These are phyloP conservation scores for Starmerella kuoi DNA, from an alignment of 805 yeast species.

Conservation along the genomic window DNA sequence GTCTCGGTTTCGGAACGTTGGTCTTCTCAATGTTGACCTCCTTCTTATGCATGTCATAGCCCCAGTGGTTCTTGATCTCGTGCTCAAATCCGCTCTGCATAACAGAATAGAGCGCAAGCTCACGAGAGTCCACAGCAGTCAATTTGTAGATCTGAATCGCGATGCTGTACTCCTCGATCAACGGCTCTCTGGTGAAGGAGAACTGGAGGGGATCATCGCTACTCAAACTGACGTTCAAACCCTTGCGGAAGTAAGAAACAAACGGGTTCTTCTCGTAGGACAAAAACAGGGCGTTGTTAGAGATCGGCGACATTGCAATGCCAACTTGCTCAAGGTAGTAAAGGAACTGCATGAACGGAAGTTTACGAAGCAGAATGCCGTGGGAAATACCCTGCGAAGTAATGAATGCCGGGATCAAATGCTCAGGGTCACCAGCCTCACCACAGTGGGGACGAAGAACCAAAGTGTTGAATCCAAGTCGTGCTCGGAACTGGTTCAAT, in stretches of 20 bases:
- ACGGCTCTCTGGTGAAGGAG: constrained; percentile 91
- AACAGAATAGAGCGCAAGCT: constrained; percentile 85
- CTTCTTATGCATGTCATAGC: constrained; percentile 45
- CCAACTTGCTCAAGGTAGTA: constrained; percentile 92
- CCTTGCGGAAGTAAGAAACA: constrained; percentile 78
- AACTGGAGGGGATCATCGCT: constrained; percentile 98
- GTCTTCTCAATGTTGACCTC: constrained; percentile 79
- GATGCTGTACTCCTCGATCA: constrained; percentile 93
- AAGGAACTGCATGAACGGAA: constrained; percentile 88
- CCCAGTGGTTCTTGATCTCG: constrained; percentile 85
- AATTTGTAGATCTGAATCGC: constrained; percentile 96
- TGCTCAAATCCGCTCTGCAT: constrained; percentile 89
- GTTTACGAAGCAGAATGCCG: constrained; percentile 83
- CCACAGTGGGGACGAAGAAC: constrained; percentile 98
- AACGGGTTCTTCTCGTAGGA: constrained; percentile 97
- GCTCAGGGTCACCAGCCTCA: constrained; percentile 99
- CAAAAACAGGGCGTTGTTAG: constrained; percentile 89
- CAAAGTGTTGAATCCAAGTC: constrained; percentile 70
- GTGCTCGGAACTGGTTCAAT: constrained; percentile 69
- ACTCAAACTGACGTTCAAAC: constrained; percentile 84
- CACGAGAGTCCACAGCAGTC: constrained; percentile 94
- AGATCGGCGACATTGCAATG: constrained; percentile 95
- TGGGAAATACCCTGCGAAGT: constrained; percentile 89
- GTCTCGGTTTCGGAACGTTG: constrained; percentile 84
- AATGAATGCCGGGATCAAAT: constrained; percentile 76